These are phyloP conservation scores for Colletotrichum zoysiae DNA, from an alignment of 2,329 filamentous ascomycete species.

Conservation along the genomic window DNA sequence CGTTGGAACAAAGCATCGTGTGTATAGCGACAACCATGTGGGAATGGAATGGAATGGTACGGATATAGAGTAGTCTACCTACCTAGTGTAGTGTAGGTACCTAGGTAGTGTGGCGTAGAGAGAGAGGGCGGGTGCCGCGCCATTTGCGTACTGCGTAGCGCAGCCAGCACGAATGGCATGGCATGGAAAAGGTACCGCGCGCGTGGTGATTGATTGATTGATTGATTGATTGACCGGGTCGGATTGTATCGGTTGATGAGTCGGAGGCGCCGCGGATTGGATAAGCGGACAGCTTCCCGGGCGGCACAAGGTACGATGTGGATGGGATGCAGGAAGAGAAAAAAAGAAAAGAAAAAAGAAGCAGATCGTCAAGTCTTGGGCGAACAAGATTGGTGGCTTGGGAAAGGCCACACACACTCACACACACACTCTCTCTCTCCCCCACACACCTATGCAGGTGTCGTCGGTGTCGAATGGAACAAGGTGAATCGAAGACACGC, in stretches of 20 bases:
- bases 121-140: too few relatives aligned
- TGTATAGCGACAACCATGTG: neutral
- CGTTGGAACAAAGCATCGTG: neutral
- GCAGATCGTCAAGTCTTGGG: slow-evolving; percentile 11
- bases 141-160: neutral
- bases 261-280: neutral
- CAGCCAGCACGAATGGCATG: neutral
- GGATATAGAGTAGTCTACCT: too few relatives aligned
- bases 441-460: slow-evolving; percentile 5
- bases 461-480: neutral
- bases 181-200: neutral
- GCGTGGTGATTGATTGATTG: neutral
- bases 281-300: neutral
- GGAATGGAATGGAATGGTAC: neutral
- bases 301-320: neutral
- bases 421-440: too few relatives aligned
- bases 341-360: too few relatives aligned
- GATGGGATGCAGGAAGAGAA: slow-evolving; percentile 4
- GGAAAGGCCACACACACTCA: neutral
- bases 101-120: too few relatives aligned
- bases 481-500: too few relatives aligned
- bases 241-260: neutral
- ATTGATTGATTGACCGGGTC: neutral
- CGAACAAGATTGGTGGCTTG: slow-evolving; percentile 7
- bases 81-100: too few relatives aligned